phyloP scores from a whole-genome alignment of 306 rosid genomes.

The Cucumis cinereus region DNA sequence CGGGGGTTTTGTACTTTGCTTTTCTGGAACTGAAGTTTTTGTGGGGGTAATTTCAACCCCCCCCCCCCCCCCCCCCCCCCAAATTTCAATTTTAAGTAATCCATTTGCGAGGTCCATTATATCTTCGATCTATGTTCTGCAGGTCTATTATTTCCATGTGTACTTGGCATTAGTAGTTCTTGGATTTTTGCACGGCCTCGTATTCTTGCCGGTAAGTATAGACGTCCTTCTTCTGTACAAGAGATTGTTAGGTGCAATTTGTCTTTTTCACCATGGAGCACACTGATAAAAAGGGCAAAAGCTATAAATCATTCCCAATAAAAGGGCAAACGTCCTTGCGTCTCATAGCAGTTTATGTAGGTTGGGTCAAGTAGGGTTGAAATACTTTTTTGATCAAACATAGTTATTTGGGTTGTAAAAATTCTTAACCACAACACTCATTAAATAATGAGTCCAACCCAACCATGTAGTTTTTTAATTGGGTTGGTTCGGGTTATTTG shows the following conservation, averaged over 20 bases:
- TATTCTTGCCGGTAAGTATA: constrained; percentile 77
- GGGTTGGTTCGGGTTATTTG: no score
- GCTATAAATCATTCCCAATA: neutral
- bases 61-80: neutral
- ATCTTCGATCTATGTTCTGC: constrained; percentile 19
- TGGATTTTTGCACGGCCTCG: constrained; percentile 92
- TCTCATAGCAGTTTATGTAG: neutral
- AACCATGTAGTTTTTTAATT: no score
- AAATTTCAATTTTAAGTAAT: neutral
- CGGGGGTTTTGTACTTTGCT: constrained; percentile 90
- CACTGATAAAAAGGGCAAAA: neutral
- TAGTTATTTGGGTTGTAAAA: no score
- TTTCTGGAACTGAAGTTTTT: constrained; percentile 94
- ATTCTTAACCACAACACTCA: no score
- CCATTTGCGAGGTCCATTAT: neutral
- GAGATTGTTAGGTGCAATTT: neutral
- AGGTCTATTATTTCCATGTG: constrained; percentile 97
- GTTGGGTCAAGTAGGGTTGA: no score
- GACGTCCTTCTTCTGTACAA: neutral
- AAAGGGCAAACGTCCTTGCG: neutral
- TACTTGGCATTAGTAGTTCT: constrained; percentile 85
- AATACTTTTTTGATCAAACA: no score
- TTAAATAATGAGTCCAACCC: no score
- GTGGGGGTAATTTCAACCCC: constrained; percentile 46
- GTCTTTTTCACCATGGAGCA: neutral